Evolutionary conservation across 306 rosid species (phyloP), one percentile per base, ranked within the genome.

Genomic region (Medicago arabica): DNA sequence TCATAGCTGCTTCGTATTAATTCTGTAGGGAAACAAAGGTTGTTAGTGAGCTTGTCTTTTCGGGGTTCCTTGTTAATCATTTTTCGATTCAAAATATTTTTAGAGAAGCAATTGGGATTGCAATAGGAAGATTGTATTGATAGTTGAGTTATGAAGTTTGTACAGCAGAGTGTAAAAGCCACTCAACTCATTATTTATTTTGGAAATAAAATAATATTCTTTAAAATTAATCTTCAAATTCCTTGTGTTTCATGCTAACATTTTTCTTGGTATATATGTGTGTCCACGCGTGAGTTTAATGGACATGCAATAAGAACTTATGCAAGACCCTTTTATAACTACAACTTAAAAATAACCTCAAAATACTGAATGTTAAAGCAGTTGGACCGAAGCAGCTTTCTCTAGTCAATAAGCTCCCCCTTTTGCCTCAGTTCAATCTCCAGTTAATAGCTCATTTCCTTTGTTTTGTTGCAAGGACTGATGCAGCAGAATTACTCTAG

Each of bases 81-180:
- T 68, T 57, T 68, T 75, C 76, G 43, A 79, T 84, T 80, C 85
- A 82, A 81, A 81, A 60, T 58, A 23, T 71, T 81, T 85, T 75
- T 58, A 17, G 82, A 69, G 74, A 83, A 82, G 83, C 63, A 78
- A 81, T 77, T 87, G 88, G 82, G 70, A 77, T 84, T 88, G 93
- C 89, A 73, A 71, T 81, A 74, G 80, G 73, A 83, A 87, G 83
- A 86, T 85, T 86, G 88, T 87, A 79, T 78, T 82, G 85, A 79
- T 83, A 80, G 71, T 67, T 78, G 83, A 87, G 88, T 83, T 43
- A 84, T 86, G 72, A 76, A 83, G 83, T 81, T 81, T 93, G 96
- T 94, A 94, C 93, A 94, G 97, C 83, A 74, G 88, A 80, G 83
- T 88, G 92, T 86, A 83, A 83, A 86, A 82, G 72, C 77, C 88